phyloP scores from a whole-genome alignment of 805 yeast species.

The Nakazawaea anatomiae region DNA sequence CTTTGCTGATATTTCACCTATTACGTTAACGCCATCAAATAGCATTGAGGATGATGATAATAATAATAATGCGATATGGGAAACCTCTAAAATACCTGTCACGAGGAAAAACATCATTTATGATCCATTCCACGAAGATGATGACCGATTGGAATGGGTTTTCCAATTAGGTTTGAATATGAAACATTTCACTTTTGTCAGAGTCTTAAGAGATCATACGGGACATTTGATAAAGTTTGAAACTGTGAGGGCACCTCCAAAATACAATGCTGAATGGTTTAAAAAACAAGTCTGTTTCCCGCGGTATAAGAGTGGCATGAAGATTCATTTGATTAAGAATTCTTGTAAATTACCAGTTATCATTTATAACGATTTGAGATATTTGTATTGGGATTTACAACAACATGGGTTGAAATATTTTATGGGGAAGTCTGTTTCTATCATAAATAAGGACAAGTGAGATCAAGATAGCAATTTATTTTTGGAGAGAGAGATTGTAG shows the following conservation, averaged over 20 bases:
- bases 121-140: background rate
- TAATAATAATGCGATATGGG: no score
- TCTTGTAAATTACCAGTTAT: background rate
- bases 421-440: background rate
- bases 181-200: constrained; percentile 25
- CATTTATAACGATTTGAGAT: constrained; percentile 5
- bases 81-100: no score
- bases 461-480: no score
- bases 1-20: no score
- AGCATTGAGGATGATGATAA: no score
- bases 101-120: background rate
- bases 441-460: background rate
- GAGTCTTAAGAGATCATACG: constrained; percentile 30
- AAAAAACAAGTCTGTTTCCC: constrained; percentile 35
- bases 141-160: background rate
- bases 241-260: constrained; percentile 16
- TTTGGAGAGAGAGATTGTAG: no score
- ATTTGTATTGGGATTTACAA: constrained; percentile 7
- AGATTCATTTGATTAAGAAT: constrained; percentile 24
- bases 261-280: constrained; percentile 27
- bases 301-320: constrained; percentile 38
- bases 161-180: background rate
- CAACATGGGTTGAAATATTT: constrained; percentile 1
- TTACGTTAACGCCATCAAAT: no score
- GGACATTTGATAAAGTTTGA: constrained; percentile 34